Conservation (phyloP, 345 rosid genomes). For the Hibiscus tridactylites region DNA sequence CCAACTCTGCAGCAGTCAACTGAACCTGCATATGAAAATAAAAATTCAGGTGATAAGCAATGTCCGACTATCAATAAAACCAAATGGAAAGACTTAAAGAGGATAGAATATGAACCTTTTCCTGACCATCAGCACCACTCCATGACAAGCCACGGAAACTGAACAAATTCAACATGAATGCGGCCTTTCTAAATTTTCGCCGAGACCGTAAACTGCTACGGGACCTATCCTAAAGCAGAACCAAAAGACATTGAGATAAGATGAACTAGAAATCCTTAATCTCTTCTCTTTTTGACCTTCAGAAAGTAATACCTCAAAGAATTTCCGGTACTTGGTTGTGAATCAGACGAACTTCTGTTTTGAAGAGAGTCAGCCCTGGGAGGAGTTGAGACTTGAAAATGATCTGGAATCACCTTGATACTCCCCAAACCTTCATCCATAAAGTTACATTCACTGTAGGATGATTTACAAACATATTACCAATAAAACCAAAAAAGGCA, state of each 20-base stretch:
- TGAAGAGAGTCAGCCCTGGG: constrained; percentile 22
- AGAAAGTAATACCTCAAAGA: constrained; percentile 32
- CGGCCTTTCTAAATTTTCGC: constrained; percentile 50
- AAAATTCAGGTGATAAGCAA: neutral
- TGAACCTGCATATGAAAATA: constrained; percentile 42
- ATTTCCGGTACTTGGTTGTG: constrained; percentile 27
- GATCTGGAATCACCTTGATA: constrained; percentile 55
- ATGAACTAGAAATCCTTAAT: constrained; percentile 15
- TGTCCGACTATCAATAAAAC: constrained; percentile 2
- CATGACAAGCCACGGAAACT: constrained; percentile 64
- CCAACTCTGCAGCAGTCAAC: constrained; percentile 63
- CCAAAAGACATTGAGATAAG: constrained; percentile 9
- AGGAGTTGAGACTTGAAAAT: constrained; percentile 53
- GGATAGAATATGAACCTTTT: constrained; percentile 48
- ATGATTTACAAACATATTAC: constrained; percentile 5
- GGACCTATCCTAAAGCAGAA: constrained; percentile 56
- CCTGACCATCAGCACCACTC: constrained; percentile 47
- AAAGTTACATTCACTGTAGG: constrained; percentile 22
- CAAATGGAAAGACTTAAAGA: constrained; percentile 3
- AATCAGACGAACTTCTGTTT: constrained; percentile 31
- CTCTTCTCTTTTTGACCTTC: neutral
- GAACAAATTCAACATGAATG: constrained; percentile 69
- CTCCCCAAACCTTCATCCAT: constrained; percentile 69
- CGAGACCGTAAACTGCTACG: constrained; percentile 29
- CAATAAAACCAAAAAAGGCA: neutral